phyloP scores from a whole-genome alignment of 2,329 filamentous ascomycete genomes.

The Alternaria sp. region DNA sequence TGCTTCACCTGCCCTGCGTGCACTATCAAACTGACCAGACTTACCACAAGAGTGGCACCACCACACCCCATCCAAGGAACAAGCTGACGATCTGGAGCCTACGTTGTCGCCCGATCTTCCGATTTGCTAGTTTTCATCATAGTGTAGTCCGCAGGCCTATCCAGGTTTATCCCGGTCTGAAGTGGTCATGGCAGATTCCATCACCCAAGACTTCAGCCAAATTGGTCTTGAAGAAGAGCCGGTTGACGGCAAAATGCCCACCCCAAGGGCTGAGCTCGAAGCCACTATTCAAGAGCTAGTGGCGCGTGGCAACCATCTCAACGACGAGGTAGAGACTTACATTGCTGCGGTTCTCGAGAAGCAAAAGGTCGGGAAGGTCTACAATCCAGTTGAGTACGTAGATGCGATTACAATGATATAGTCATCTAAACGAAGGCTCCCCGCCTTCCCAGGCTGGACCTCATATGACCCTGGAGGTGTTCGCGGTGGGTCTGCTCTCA shows the following conservation, averaged over 20 bases:
- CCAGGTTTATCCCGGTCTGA: not conserved
- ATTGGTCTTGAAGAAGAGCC: conserved; percentile 17
- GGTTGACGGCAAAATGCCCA: conserved; percentile 3
- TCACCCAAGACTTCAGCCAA: conserved; percentile 14
- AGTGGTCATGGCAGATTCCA: conserved; percentile 22
- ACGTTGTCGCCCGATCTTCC: not conserved
- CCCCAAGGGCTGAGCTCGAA: conserved; percentile 25
- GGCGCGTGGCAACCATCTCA: conserved; percentile 46
- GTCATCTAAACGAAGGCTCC: not conserved
- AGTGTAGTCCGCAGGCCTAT: not conserved
- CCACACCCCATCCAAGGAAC: not conserved
- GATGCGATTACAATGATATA: not conserved
- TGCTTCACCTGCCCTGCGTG: not conserved
- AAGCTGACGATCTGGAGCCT: not conserved
- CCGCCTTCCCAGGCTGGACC: not conserved
- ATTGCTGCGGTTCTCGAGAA: conserved; percentile 41
- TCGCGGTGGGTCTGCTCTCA: not conserved
- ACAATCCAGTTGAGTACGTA: conserved; percentile 45
- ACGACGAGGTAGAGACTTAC: conserved; percentile 52
- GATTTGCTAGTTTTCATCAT: not conserved
- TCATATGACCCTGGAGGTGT: not conserved
- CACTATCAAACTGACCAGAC: not conserved
- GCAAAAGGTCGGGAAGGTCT: conserved; percentile 40
- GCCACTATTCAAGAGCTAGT: conserved; percentile 42
- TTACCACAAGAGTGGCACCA: not conserved